These are phyloP conservation scores for Rutstroemia sp. DNA, from an alignment of 2,329 filamentous ascomycete species.

Conservation along the genomic window DNA sequence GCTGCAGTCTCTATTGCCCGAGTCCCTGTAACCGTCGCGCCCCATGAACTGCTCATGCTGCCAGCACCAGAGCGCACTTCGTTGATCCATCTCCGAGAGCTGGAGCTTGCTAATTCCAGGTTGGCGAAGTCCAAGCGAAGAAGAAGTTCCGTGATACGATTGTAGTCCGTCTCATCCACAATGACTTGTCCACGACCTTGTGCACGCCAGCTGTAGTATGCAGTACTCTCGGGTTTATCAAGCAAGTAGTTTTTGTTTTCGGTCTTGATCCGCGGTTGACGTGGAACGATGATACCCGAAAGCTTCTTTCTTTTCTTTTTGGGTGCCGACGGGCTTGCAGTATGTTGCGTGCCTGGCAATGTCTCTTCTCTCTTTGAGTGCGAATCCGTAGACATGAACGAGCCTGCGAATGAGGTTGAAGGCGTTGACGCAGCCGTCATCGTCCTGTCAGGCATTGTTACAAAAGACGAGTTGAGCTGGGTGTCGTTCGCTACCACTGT, in stretches of 20 bases:
- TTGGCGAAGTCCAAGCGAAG: slow-evolving; percentile 68
- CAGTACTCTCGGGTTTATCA: slow-evolving; percentile 43
- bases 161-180: slow-evolving; percentile 57
- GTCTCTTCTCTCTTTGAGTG: slow-evolving; percentile 5
- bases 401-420: slow-evolving; percentile 18
- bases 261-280: slow-evolving; percentile 59
- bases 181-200: slow-evolving; percentile 56
- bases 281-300: slow-evolving; percentile 53
- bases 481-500: slow-evolving; percentile 9
- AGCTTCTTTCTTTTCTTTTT: slow-evolving; percentile 42
- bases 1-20: slow-evolving; percentile 25
- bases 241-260: slow-evolving; percentile 42
- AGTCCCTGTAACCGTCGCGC: slow-evolving; percentile 41
- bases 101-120: slow-evolving; percentile 52
- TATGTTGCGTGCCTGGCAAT: slow-evolving; percentile 6
- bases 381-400: slow-evolving; percentile 10
- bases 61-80: slow-evolving; percentile 48
- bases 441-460: neutral
- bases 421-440: slow-evolving; percentile 20
- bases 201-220: slow-evolving; percentile 59
- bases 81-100: slow-evolving; percentile 62
- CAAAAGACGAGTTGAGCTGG: slow-evolving; percentile 8
- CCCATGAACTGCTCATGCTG: slow-evolving; percentile 39
- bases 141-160: slow-evolving; percentile 60
- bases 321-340: slow-evolving; percentile 13